These are phyloP conservation scores for Achlya hypogyna DNA, from an alignment of 352 stramenopile species.

Conservation along the genomic window DNA sequence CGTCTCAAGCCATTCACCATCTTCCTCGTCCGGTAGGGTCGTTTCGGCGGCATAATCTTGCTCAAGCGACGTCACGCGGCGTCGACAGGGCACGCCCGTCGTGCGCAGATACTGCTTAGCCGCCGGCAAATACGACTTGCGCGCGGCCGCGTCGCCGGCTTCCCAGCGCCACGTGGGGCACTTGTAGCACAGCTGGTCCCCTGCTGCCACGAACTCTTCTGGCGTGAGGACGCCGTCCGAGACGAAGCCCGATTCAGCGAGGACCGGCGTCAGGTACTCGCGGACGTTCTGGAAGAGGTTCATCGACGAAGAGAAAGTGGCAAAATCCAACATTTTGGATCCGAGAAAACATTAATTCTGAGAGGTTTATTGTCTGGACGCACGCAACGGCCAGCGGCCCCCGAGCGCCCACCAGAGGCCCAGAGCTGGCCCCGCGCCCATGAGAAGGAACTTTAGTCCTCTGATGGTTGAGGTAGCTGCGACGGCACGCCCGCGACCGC, in stretches of 20 bases:
- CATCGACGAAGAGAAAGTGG: constrained; percentile 9
- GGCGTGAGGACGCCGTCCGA: constrained; percentile 93
- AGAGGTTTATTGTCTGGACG: neutral
- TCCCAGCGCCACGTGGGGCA: constrained; percentile 95
- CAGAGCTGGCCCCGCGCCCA: too few relatives aligned
- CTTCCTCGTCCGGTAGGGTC: constrained; percentile 47
- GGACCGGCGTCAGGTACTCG: constrained; percentile 83
- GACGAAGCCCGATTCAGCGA: constrained; percentile 90
- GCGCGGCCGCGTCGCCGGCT: constrained; percentile 46
- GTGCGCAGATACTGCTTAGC: constrained; percentile 87
- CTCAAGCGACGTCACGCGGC: constrained; percentile 67
- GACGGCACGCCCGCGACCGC: too few relatives aligned
- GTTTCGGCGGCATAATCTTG: constrained; percentile 62
- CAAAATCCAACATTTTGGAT: neutral
- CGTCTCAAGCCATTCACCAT: constrained; percentile 87
- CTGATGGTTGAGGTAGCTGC: too few relatives aligned
- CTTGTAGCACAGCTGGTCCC: constrained; percentile 94
- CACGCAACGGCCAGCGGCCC: neutral
- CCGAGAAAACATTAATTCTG: neutral
- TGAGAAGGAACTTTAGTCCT: too few relatives aligned
- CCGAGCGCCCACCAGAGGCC: too few relatives aligned
- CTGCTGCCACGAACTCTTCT: constrained; percentile 93
- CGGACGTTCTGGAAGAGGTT: constrained; percentile 72
- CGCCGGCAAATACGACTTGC: constrained; percentile 56
- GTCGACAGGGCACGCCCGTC: constrained; percentile 81